phyloP scores from a whole-genome alignment of 2,329 filamentous ascomycete species.

The Erysiphe pulchra region DNA sequence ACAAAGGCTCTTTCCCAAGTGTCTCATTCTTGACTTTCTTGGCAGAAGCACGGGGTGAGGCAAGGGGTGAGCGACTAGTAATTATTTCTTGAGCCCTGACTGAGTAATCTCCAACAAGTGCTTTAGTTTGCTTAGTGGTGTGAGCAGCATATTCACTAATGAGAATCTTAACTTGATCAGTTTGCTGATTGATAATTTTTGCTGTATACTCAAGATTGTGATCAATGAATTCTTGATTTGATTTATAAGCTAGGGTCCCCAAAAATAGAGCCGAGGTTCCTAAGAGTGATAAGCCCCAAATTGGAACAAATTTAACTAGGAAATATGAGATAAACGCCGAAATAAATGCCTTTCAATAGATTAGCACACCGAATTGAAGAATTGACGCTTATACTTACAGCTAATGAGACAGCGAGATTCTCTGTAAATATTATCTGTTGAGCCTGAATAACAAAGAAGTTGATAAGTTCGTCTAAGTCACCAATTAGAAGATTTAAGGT shows the following conservation, averaged over 20 bases:
- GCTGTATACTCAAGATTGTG: slow-evolving; percentile 30
- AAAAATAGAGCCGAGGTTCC: slow-evolving; percentile 33
- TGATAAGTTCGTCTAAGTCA: slow-evolving; percentile 40
- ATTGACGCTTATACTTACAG: slow-evolving; percentile 20
- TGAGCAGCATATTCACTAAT: slow-evolving; percentile 38
- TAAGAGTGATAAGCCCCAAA: slow-evolving; percentile 41
- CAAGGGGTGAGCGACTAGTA: slow-evolving; percentile 17
- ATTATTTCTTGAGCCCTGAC: slow-evolving; percentile 40
- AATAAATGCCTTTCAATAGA: slow-evolving; percentile 25
- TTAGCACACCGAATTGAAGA: background rate
- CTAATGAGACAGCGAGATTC: slow-evolving; percentile 32
- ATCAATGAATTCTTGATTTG: slow-evolving; percentile 46
- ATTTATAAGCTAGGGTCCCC: slow-evolving; percentile 34
- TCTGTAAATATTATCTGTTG: slow-evolving; percentile 44
- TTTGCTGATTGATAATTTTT: slow-evolving; percentile 33
- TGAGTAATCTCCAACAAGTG: slow-evolving; percentile 42
- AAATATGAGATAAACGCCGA: slow-evolving; percentile 39
- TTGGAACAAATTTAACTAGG: slow-evolving; percentile 41
- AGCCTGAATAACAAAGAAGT: slow-evolving; percentile 46
- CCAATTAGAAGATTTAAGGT: slow-evolving; percentile 33
- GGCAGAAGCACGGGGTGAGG: slow-evolving; percentile 7
- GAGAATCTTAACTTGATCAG: slow-evolving; percentile 31
- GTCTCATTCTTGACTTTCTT: slow-evolving; percentile 8
- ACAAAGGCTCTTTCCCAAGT: slow-evolving; percentile 7
- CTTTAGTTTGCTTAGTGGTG: slow-evolving; percentile 36